A percentile compares a stretch with the other conserved stretches of the same genome.
Conservation (phyloP, 2,329 filamentous ascomycete genomes). For the Cercospora berteroae region DNA sequence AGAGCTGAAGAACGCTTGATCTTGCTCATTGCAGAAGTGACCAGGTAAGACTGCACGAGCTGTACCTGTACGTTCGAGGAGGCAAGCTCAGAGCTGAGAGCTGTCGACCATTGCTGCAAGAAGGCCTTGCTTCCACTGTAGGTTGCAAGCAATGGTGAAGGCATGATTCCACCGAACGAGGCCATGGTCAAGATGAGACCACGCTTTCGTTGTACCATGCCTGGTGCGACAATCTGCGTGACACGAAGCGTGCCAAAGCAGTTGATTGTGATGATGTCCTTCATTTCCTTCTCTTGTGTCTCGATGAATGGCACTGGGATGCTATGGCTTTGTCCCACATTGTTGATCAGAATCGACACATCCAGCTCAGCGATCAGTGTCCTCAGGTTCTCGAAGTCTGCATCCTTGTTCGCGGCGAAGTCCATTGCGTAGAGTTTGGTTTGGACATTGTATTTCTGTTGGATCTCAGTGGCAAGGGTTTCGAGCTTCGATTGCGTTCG, state of each 20-base stretch:
- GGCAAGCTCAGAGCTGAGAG: constrained; percentile 78
- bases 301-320: constrained; percentile 87
- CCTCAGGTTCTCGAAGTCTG: constrained; percentile 74
- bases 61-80: constrained; percentile 83
- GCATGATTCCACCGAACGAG: constrained; percentile 88
- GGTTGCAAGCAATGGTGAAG: constrained; percentile 87
- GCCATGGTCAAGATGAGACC: constrained; percentile 96
- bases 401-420: constrained; percentile 74
- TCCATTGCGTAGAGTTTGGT: constrained; percentile 87
- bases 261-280: constrained; percentile 92
- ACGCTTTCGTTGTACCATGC: constrained; percentile 77
- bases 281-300: constrained; percentile 75
- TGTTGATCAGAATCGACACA: constrained; percentile 88
- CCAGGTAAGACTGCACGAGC: constrained; percentile 85
- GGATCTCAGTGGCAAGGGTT: constrained; percentile 71
- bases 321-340: constrained; percentile 89
- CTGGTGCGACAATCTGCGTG: constrained; percentile 79
- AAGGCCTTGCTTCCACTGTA: constrained; percentile 99
- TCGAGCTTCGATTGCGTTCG: constrained; percentile 92
- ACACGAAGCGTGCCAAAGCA: constrained; percentile 85
- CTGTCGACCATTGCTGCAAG: constrained; percentile 90
- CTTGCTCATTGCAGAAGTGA: constrained; percentile 97
- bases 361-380: constrained; percentile 64
- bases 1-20: constrained; percentile 73
- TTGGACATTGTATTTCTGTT: constrained; percentile 66